A percentile compares a stretch with the other conserved stretches of the same genome.
Conservation (phyloP, 2,329 filamentous ascomycete species). For the Microsporum audouinii region DNA sequence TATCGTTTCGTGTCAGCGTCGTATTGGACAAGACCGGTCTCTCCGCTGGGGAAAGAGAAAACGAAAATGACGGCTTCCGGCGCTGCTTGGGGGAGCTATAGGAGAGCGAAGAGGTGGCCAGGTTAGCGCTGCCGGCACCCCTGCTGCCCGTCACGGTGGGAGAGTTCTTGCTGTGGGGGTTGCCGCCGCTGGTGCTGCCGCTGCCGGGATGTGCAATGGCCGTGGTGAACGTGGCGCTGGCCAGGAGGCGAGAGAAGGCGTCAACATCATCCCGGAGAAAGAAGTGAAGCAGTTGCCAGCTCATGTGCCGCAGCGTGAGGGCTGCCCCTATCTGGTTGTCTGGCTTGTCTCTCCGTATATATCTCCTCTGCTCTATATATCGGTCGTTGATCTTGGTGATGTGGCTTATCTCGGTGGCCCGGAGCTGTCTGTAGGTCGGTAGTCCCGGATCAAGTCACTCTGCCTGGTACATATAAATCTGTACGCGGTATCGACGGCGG, state of each 20-base stretch:
- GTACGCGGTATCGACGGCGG: neutral
- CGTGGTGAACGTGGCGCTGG: conserved; percentile 49
- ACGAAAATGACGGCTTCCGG: conserved; percentile 25
- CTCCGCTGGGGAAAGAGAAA: neutral
- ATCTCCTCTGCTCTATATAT: conserved; percentile 38
- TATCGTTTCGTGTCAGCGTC: conserved; percentile 49
- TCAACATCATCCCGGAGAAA: conserved; percentile 98
- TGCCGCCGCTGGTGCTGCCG: neutral
- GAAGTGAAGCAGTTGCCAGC: conserved; percentile 90
- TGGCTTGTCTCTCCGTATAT: conserved; percentile 16
- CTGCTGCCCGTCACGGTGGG: neutral
- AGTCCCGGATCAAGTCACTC: neutral
- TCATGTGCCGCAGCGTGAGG: conserved; percentile 56
- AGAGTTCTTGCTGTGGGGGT: conserved; percentile 15
- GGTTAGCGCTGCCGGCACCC: too few relatives aligned
- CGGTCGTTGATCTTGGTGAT: neutral
- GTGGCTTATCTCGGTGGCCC: neutral
- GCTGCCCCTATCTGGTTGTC: conserved; percentile 20
- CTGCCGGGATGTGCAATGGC: conserved; percentile 18
- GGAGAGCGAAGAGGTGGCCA: neutral
- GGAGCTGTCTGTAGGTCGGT: neutral
- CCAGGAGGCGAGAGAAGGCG: conserved; percentile 78
- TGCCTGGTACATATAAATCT: neutral
- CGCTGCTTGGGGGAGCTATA: conserved; percentile 36
- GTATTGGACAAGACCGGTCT: conserved; percentile 3